Base-by-base conservation (phyloP, 179 eudicot species). In the Drosera spatulata region DNA sequence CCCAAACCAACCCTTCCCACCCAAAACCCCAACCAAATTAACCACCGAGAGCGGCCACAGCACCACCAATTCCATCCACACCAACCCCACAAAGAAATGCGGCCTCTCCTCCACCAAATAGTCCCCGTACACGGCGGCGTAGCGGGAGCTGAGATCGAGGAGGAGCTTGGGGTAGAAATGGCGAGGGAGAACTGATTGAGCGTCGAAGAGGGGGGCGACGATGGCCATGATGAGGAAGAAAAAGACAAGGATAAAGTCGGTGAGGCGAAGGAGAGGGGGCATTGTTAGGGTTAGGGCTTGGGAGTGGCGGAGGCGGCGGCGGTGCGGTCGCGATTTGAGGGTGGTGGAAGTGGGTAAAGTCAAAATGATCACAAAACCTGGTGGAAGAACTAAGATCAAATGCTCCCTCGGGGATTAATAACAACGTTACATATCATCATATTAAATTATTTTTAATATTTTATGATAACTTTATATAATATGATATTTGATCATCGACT, bases 11-110 rank as follows among this genome's bases (percentile, higher is more conserved):
- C 87, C 71, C 8, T 77, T 86, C 2, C 63, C 60, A 44, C 64
- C 57, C 55, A 63, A 8, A 10, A 82, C 64, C 4, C 59, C 86
- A 59, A 73, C 66, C 5, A 83, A 59, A 59, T 67, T 75, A 41
- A 71, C 65, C 12, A 86, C n/a, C 0, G 87, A 54, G 11, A 86
- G 87, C 5, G 95, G 95, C 87, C 87, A 83, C 9, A 65, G 71
- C 61, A 83, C 62, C 15, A 72, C 3, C 39, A 86, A 64, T 73
- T 86, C 82, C 50, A 82, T 38, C 88, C 95, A 84, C 60, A 78
- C 71, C 47, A 84, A 67, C 49, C 88, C 88, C n/a, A 84, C 74
- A 45, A 82, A 87, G 75, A 87, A 87, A 65, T 77, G 71, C 12
- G 91, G 91, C 60, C 75, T 80, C 60, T 84, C 88, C 7, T 59